phyloP scores from a whole-genome alignment of 345 rosid genomes.

The Eucalyptus regnans region DNA sequence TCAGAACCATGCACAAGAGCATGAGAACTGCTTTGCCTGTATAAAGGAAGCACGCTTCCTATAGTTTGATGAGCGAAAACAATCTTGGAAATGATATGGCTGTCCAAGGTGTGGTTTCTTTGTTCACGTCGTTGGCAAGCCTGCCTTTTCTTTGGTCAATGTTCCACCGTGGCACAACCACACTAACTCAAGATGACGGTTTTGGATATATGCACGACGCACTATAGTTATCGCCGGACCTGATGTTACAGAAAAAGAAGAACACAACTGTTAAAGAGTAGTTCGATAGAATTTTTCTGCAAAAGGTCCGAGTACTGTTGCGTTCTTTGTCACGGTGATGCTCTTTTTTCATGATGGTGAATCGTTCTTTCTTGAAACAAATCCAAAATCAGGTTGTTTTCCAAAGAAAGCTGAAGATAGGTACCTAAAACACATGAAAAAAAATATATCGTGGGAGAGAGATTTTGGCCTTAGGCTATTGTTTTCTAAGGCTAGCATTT shows the following conservation, averaged over 20 bases:
- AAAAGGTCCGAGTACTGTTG: background rate
- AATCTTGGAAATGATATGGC: background rate
- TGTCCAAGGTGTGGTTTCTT: background rate
- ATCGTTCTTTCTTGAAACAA: background rate
- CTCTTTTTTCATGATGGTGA: background rate
- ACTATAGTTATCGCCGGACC: background rate
- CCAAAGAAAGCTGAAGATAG: background rate
- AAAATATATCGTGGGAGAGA: background rate
- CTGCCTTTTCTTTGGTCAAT: background rate
- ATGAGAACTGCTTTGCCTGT: constrained; percentile 24
- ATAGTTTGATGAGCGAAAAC: background rate
- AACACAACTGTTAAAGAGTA: background rate
- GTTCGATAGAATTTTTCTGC: background rate
- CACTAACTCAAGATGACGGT: background rate
- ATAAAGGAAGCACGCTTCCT: background rate
- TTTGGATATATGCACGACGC: background rate
- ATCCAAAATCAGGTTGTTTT: background rate
- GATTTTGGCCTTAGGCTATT: background rate
- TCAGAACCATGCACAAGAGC: constrained; percentile 73
- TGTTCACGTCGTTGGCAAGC: background rate
- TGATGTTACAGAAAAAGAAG: background rate
- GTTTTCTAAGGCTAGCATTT: background rate
- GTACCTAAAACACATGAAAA: background rate
- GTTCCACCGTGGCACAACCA: background rate
- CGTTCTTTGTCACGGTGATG: background rate